Conservation (phyloP, 2,329 filamentous ascomycete genomes). For the Chaetothyriales sp. region DNA sequence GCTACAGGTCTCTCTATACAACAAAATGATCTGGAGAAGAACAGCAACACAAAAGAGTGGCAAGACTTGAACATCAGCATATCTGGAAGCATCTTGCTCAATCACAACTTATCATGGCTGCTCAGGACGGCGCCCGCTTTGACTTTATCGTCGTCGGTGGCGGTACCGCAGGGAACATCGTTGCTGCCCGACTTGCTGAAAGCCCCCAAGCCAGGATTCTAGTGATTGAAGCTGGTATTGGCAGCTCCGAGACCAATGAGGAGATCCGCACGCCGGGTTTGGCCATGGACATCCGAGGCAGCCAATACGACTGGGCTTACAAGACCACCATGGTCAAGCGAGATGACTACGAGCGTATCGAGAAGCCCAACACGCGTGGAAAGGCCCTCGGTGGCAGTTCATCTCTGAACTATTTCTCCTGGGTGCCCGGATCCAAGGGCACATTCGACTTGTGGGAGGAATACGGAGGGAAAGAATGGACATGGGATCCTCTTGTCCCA, state of each 20-base stretch:
- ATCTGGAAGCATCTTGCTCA: too few relatives aligned
- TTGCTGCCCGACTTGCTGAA: slow-evolving; percentile 39
- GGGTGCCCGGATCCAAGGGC: slow-evolving; percentile 42
- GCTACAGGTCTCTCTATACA: too few relatives aligned
- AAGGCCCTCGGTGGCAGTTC: slow-evolving; percentile 45
- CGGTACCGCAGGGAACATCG: slow-evolving; percentile 34
- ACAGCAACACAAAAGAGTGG: too few relatives aligned
- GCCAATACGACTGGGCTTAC: slow-evolving; percentile 39
- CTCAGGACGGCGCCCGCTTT: slow-evolving; percentile 5
- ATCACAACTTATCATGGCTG: not conserved
- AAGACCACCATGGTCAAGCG: slow-evolving; percentile 47
- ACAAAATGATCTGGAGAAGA: too few relatives aligned
- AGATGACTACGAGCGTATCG: slow-evolving; percentile 43
- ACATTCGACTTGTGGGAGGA: slow-evolving; percentile 41
- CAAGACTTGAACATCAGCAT: too few relatives aligned
- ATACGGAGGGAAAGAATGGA: slow-evolving; percentile 38
- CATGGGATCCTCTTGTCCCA: slow-evolving; percentile 35
- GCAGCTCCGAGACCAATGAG: slow-evolving; percentile 35
- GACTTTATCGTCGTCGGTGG: slow-evolving; percentile 21
- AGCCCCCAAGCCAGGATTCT: slow-evolving; percentile 32
- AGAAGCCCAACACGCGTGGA: slow-evolving; percentile 49
- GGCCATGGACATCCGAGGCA: slow-evolving; percentile 39
- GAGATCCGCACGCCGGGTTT: slow-evolving; percentile 39
- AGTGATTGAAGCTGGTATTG: slow-evolving; percentile 24
- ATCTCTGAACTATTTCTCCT: slow-evolving; percentile 49